These are phyloP conservation scores for Colletotrichum ledebouriae DNA, from an alignment of 2,329 filamentous ascomycete genomes.

Conservation along the genomic window DNA sequence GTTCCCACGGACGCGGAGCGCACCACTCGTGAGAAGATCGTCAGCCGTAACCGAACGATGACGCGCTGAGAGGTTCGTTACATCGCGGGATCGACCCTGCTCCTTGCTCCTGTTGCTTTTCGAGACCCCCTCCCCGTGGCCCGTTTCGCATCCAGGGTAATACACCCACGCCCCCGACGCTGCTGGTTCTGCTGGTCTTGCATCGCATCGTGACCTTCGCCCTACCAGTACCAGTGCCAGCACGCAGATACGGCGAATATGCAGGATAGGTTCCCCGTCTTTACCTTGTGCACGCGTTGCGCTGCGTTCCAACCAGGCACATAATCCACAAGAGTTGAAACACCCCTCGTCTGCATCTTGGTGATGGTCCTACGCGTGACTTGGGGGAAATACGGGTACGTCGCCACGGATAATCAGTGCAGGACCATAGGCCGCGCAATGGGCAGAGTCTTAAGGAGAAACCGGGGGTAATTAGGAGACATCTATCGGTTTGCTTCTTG, in stretches of 20 bases:
- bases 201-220: too few relatives aligned
- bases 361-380: conserved; percentile 1
- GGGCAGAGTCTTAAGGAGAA: not conserved
- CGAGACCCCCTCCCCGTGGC: not conserved
- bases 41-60: conserved; percentile 34
- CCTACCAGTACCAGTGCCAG: not conserved
- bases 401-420: not conserved
- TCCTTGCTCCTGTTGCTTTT: conserved; percentile 13
- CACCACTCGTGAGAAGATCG: conserved; percentile 31
- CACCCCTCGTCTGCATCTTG: conserved; percentile 26
- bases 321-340: conserved; percentile 18
- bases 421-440: conserved; percentile 12
- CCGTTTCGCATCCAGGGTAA: conserved; percentile 9
- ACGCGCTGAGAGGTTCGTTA: conserved; percentile 42
- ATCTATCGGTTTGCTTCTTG: not conserved
- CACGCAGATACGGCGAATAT: conserved; percentile 2
- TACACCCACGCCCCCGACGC: not conserved
- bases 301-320: conserved; percentile 11
- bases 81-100: conserved; percentile 40
- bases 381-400: conserved; percentile 2
- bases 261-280: conserved; percentile 10
- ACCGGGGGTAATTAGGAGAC: not conserved
- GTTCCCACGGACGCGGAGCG: conserved; percentile 13
- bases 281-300: conserved; percentile 8
- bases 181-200: not conserved